These are phyloP conservation scores for Urtica urens DNA, from an alignment of 306 rosid species.

Conservation along the genomic window DNA sequence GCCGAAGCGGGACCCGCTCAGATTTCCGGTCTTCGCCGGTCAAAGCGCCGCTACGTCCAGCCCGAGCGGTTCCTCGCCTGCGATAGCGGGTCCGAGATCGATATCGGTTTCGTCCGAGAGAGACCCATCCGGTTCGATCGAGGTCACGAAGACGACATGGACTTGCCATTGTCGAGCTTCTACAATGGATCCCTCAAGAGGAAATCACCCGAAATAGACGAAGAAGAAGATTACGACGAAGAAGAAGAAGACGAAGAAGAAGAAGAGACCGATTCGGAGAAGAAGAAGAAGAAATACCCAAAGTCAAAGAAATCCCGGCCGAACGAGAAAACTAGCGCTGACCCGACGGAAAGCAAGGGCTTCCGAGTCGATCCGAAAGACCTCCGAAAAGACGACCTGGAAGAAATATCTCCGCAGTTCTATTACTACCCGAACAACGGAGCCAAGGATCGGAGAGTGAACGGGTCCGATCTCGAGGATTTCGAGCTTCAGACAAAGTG, in stretches of 20 bases:
- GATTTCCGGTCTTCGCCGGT: conserved; percentile 57
- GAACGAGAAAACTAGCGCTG: conserved; percentile 22
- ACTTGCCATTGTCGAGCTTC: conserved; percentile 9
- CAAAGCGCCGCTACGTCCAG: conserved; percentile 68
- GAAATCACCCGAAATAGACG: not conserved
- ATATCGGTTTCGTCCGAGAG: conserved; percentile 46
- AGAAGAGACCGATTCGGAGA: conserved; percentile 7
- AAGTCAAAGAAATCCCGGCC: conserved; percentile 1
- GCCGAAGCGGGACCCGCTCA: conserved; percentile 22
- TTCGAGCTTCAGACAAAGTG: conserved; percentile 37
- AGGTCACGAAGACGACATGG: conserved; percentile 45
- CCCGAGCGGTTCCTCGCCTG: conserved; percentile 84
- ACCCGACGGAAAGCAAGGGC: conserved; percentile 15
- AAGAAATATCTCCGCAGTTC: conserved; percentile 20
- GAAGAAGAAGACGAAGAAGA: conserved; percentile 52
- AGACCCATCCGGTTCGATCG: conserved; percentile 38
- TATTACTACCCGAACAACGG: conserved; percentile 24
- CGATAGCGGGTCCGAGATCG: conserved; percentile 31
- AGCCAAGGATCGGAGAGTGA: conserved; percentile 29
- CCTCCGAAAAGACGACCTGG: conserved; percentile 22
- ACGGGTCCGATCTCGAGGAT: conserved; percentile 28
- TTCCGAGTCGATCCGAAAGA: conserved; percentile 12
- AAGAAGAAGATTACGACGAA: conserved; percentile 31
- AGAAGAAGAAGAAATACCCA: conserved; percentile 5
- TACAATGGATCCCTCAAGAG: not conserved